Evolutionary conservation across 495 filamentous ascomycete genomes (phyloP).

Genomic region (Neurospora sp.): DNA sequence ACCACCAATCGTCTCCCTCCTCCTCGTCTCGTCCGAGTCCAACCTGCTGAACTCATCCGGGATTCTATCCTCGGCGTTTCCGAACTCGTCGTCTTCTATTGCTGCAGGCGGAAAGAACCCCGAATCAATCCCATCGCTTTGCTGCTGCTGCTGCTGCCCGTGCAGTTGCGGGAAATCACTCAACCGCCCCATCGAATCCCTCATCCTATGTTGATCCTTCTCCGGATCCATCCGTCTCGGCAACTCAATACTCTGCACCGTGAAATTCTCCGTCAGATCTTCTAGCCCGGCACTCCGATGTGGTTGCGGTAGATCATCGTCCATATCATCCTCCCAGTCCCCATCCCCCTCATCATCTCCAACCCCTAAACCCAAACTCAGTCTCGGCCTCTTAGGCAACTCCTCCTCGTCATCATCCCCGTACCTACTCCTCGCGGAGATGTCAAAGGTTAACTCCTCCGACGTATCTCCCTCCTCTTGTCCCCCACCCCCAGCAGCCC

Average conservation of each 20-base stretch:
- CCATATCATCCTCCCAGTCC: conserved; percentile 33
- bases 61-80: conserved; percentile 20
- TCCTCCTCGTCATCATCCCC: conserved; percentile 57
- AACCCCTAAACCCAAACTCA: conserved; percentile 43
- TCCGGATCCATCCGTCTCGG: conserved; percentile 51
- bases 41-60: conserved; percentile 28
- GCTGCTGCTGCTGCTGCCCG: conserved; percentile 18
- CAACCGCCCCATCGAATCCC: conserved; percentile 29
- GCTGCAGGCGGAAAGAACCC: conserved; percentile 30
- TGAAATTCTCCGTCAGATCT: conserved; percentile 50
- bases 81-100: conserved; percentile 20
- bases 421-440: background rate
- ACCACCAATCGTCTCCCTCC: background rate
- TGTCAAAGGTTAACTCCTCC: background rate
- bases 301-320: conserved; percentile 46
- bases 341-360: conserved; percentile 32
- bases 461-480: background rate
- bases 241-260: conserved; percentile 59
- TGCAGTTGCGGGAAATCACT: conserved; percentile 41
- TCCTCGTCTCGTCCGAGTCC: conserved; percentile 22
- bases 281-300: conserved; percentile 56
- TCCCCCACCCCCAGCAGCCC: conserved; percentile 23
- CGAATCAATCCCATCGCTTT: conserved; percentile 37
- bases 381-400: conserved; percentile 47
- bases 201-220: conserved; percentile 26